These are phyloP conservation scores for Yarrowia galli DNA, from an alignment of 1,139 yeast genomes.

Conservation along the genomic window DNA sequence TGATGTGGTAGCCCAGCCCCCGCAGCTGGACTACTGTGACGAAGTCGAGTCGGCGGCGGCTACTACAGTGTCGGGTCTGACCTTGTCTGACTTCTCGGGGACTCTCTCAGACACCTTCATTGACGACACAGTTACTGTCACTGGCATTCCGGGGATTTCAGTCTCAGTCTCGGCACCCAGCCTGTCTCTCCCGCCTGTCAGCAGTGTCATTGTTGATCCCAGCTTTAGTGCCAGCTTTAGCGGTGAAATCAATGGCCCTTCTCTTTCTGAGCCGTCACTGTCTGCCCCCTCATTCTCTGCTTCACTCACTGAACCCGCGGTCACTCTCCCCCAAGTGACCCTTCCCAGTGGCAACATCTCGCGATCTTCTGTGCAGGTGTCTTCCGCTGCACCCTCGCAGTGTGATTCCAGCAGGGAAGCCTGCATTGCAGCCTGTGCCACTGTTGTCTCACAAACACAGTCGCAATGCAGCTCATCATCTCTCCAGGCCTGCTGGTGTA, in stretches of 20 bases:
- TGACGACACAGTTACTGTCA: neutral
- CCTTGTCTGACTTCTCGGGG: neutral
- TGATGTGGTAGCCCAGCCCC: neutral
- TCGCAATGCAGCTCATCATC: neutral
- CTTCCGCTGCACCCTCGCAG: neutral
- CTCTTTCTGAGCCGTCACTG: neutral
- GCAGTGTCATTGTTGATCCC: neutral
- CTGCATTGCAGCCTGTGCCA: neutral
- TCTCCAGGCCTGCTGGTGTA: neutral
- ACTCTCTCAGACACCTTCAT: neutral
- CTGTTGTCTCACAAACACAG: neutral
- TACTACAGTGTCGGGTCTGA: neutral
- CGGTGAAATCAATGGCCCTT: neutral
- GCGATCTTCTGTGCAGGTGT: neutral
- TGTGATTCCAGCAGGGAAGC: neutral
- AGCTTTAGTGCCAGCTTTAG: neutral
- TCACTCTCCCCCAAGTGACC: neutral
- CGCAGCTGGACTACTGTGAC: constrained; percentile 1
- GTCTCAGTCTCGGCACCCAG: neutral
- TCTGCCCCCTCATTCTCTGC: neutral
- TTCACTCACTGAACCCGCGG: neutral
- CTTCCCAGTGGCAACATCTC: constrained; percentile 5
- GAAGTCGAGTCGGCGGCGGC: neutral
- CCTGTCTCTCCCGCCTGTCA: neutral
- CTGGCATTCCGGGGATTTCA: neutral